Evolutionary conservation across 2,329 filamentous ascomycete species (phyloP).

Genomic region (Alternaria novae-zelandiae): DNA sequence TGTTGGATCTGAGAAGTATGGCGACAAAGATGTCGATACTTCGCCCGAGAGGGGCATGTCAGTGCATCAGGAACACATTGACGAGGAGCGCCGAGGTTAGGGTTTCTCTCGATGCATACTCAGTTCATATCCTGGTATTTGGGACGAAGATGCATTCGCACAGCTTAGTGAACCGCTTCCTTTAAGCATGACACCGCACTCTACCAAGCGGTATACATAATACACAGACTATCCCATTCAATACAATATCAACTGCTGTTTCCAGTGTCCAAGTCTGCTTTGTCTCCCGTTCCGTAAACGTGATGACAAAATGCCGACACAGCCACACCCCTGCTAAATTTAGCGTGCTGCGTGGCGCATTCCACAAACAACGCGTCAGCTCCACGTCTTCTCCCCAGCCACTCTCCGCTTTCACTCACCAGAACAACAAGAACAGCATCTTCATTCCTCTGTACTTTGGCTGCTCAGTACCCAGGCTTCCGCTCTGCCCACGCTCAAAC

Average conservation of each 20-base stretch:
- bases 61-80: conserved; percentile 28
- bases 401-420: background rate
- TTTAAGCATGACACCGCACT: background rate
- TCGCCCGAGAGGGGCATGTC: conserved; percentile 30
- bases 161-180: background rate
- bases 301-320: conserved; percentile 12
- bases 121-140: background rate
- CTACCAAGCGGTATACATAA: background rate
- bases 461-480: background rate
- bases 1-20: conserved; percentile 20
- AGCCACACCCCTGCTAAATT: conserved; percentile 23
- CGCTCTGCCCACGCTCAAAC: background rate
- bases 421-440: background rate
- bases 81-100: background rate
- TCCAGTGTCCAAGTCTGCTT: background rate
- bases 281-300: background rate
- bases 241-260: background rate
- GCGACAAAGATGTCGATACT: conserved; percentile 25
- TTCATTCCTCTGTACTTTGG: background rate
- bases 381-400: conserved; percentile 13
- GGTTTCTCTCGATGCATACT: background rate
- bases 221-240: background rate
- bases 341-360: conserved; percentile 36
- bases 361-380: conserved; percentile 28
- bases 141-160: background rate